Base-by-base conservation (phyloP, 371 early-diverging fungal genomes). In the Choanephora cucurbitarum region DNA sequence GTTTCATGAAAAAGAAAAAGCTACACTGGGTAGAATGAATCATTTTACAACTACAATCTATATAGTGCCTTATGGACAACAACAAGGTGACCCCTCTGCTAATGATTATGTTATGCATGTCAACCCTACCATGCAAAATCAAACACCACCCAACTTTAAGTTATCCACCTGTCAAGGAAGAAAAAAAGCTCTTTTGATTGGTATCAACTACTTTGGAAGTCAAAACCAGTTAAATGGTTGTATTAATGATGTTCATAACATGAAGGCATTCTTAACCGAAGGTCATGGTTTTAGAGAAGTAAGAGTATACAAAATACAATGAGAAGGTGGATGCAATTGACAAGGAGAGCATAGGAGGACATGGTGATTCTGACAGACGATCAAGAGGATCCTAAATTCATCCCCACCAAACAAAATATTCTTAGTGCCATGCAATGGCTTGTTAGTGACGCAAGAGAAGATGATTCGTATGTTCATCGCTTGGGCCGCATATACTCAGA, bases 281-380 rank as follows among this genome's bases (percentile, higher is more conserved):
- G 61, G 77, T 32, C 91, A 83, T 69, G 77, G 79, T 8, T 93
- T 90, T 76, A 68, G 67, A 37, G 81, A 81, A 44, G 37, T 37
- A 37, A 37, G 37, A 3, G 2, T 11, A 37, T n/a, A n/a, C n/a
- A n/a, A n/a, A n/a, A n/a, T n/a, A n/a, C n/a, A n/a, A n/a, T n/a
- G n/a, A n/a, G n/a, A n/a, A n/a, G n/a, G n/a, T n/a, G n/a, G n/a
- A n/a, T n/a, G n/a, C n/a, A n/a, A n/a, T n/a, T n/a, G n/a, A n/a
- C n/a, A n/a, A n/a, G n/a, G n/a, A n/a, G n/a, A n/a, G n/a, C n/a
- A n/a, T 6, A 37, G 37, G 70, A 77, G 14, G 81, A 87, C 56
- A 91, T 91, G 81, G 81, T 92, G 5, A 69, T 88, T 17, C 73
- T 96, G 52, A 94, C 95, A 4, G 96, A 95, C 64, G 93, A 94